Conservation (phyloP, 2,329 filamentous ascomycete species). For the Claviceps monticola region DNA sequence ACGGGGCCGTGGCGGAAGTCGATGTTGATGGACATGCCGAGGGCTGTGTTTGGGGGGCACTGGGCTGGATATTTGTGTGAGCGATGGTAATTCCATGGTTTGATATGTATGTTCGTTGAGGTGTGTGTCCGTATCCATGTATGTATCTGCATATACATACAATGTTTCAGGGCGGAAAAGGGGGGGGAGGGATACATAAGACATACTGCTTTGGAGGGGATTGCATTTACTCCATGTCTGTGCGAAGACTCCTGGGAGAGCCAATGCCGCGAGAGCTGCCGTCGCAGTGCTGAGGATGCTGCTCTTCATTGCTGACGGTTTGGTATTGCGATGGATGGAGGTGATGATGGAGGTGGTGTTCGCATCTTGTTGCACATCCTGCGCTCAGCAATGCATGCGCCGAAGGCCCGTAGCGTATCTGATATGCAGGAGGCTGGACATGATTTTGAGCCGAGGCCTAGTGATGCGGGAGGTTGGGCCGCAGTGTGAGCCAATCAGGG, state of each 20-base stretch:
- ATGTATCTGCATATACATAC: neutral
- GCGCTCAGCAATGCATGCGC: no score
- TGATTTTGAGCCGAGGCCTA: no score
- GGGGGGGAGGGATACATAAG: neutral
- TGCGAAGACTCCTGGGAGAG: slow-evolving; percentile 13
- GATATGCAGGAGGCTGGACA: no score
- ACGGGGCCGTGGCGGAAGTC: slow-evolving; percentile 72
- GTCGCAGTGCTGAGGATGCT: neutral
- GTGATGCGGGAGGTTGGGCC: no score
- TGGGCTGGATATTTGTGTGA: slow-evolving; percentile 19
- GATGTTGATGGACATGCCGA: slow-evolving; percentile 69
- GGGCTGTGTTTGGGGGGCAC: slow-evolving; percentile 65
- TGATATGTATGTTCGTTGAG: no score
- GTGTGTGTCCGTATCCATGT: no score
- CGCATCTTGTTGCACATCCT: no score
- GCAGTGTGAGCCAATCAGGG: no score
- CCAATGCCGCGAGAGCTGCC: slow-evolving; percentile 7
- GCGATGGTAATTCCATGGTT: neutral
- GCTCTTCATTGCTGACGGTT: slow-evolving; percentile 1
- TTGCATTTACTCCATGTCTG: slow-evolving; percentile 29
- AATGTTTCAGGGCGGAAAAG: no score
- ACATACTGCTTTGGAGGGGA: slow-evolving; percentile 22
- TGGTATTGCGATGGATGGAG: neutral
- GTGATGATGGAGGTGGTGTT: neutral
- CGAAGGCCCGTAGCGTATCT: no score